A percentile compares a stretch with the other conserved stretches of the same genome.
phyloP scores from a whole-genome alignment of 2,329 filamentous ascomycete species.

The Aureobasidium mangrovei region DNA sequence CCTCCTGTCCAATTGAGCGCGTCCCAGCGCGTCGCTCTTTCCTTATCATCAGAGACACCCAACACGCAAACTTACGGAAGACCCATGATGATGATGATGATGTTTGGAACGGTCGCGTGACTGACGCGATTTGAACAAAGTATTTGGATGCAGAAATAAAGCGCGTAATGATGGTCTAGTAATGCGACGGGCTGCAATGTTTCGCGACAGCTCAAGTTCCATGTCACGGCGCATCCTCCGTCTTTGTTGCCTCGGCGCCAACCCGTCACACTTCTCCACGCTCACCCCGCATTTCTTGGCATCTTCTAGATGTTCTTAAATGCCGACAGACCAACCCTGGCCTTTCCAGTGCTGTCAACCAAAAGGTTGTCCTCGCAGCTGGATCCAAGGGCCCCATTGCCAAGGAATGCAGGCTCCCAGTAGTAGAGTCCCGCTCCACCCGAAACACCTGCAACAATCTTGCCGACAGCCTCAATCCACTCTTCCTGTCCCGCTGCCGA shows the following conservation, averaged over 20 bases:
- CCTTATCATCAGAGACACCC: neutral
- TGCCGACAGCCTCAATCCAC: constrained; percentile 22
- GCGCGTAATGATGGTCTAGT: neutral
- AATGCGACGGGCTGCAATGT: neutral
- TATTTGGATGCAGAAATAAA: neutral
- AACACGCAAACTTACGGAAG: constrained; percentile 13
- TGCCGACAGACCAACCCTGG: constrained; percentile 4
- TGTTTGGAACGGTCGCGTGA: neutral
- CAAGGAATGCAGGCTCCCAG: constrained; percentile 26
- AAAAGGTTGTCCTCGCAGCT: constrained; percentile 23
- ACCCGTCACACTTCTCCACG: neutral
- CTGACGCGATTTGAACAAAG: neutral
- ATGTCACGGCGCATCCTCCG: neutral
- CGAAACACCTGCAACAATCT: constrained; percentile 14
- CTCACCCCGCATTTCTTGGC: neutral
- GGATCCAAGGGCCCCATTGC: constrained; percentile 22
- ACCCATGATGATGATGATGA: constrained; percentile 12
- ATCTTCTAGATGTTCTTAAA: constrained; percentile 9
- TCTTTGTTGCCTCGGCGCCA: neutral
- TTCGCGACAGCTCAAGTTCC: neutral
- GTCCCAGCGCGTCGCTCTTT: constrained; percentile 2
- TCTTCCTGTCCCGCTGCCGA: constrained; percentile 22
- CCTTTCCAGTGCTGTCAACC: constrained; percentile 23
- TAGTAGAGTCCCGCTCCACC: constrained; percentile 25
- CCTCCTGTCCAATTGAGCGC: neutral